A percentile compares a stretch with the other conserved stretches of the same genome.
Conservation (phyloP, 1,139 yeast species). For the Geotrichum citri-aurantii region DNA sequence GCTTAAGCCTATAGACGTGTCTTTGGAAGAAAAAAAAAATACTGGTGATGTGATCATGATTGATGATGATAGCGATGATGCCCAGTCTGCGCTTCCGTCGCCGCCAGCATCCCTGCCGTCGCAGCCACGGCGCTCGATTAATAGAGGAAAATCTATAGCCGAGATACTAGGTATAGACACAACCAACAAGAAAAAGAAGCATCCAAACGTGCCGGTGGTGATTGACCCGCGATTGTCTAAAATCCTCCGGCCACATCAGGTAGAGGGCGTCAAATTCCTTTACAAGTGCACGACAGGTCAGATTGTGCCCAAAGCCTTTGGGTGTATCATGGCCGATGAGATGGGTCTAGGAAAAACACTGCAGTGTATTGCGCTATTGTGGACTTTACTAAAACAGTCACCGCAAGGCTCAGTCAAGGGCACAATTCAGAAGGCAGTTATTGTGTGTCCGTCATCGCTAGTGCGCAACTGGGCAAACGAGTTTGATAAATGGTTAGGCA, state of each 20-base stretch:
- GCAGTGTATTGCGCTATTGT: constrained; percentile 86
- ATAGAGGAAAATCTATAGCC: constrained; percentile 60
- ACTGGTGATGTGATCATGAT: constrained; percentile 18
- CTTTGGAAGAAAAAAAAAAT: constrained; percentile 13
- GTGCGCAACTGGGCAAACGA: constrained; percentile 98
- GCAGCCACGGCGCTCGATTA: constrained; percentile 34
- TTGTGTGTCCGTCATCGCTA: constrained; percentile 92
- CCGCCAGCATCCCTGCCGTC: constrained; percentile 16
- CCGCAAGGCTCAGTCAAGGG: constrained; percentile 67
- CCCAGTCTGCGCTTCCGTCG: constrained; percentile 7
- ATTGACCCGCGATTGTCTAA: constrained; percentile 85
- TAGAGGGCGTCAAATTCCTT: constrained; percentile 88
- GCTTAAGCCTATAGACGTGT: neutral
- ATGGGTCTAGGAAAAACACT: constrained; percentile 97
- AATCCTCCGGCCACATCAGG: constrained; percentile 89
- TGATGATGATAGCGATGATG: constrained; percentile 20
- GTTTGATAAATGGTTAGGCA: constrained; percentile 91
- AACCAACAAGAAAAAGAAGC: constrained; percentile 45
- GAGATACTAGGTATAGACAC: constrained; percentile 73
- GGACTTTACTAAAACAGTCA: constrained; percentile 88
- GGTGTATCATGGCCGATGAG: constrained; percentile 99
- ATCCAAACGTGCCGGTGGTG: constrained; percentile 89
- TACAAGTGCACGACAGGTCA: constrained; percentile 89
- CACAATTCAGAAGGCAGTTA: constrained; percentile 83
- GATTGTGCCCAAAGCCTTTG: constrained; percentile 79